These are phyloP conservation scores for Balakata baccata DNA, from an alignment of 345 rosid species.

Conservation along the genomic window DNA sequence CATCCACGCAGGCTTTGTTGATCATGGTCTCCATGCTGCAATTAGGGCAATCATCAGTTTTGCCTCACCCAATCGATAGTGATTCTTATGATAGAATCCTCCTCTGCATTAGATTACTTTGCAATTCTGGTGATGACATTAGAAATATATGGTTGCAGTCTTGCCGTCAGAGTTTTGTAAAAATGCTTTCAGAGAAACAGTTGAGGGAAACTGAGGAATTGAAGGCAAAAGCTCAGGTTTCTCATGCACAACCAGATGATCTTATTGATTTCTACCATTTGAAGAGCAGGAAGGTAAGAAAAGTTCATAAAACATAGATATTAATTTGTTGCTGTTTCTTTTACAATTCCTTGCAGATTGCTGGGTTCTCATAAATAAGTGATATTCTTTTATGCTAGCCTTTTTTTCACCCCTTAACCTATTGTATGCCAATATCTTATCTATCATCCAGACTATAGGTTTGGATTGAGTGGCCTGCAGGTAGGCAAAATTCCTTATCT, in stretches of 20 bases:
- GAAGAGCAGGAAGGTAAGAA: constrained; percentile 88
- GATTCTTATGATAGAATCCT: constrained; percentile 87
- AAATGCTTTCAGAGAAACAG: constrained; percentile 96
- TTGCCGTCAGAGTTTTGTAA: constrained; percentile 88
- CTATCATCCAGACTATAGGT: not conserved
- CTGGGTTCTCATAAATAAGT: not conserved
- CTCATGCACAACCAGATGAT: constrained; percentile 96
- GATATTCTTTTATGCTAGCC: not conserved
- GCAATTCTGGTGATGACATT: constrained; percentile 73
- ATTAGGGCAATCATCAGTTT: constrained; percentile 82
- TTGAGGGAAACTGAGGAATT: constrained; percentile 75
- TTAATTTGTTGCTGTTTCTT: not conserved
- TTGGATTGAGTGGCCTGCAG: not conserved
- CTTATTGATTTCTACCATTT: constrained; percentile 96
- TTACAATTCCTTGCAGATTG: not conserved
- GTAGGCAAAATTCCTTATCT: not conserved
- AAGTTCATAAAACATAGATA: not conserved
- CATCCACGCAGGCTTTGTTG: constrained; percentile 60
- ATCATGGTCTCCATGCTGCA: constrained; percentile 90
- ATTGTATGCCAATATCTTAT: not conserved
- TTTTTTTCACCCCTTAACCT: not conserved
- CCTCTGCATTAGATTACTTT: constrained; percentile 74
- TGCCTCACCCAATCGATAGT: constrained; percentile 89
- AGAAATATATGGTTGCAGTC: constrained; percentile 85
- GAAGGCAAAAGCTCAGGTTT: constrained; percentile 89